Evolutionary conservation across 495 filamentous ascomycete genomes (phyloP).

Genomic region (Evernia prunastri): DNA sequence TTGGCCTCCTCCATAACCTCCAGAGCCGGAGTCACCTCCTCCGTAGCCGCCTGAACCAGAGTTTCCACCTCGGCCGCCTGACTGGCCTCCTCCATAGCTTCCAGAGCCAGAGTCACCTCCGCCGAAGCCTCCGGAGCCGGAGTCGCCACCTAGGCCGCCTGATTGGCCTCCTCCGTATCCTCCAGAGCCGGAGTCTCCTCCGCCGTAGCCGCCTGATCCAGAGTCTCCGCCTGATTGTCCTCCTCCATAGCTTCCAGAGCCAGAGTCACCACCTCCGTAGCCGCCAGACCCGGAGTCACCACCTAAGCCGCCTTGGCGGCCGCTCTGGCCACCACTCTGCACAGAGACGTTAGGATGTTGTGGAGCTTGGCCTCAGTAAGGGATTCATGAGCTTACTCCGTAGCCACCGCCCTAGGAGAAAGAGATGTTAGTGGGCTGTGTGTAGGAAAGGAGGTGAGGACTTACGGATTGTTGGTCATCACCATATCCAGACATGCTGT

Average conservation of each 20-base stretch:
- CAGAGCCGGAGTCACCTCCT: conserved; percentile 16
- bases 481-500: conserved; percentile 28
- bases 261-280: conserved; percentile 21
- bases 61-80: conserved; percentile 6
- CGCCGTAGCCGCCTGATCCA: conserved; percentile 25
- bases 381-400: conserved; percentile 16
- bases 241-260: conserved; percentile 30
- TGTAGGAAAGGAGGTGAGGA: neutral
- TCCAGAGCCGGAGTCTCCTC: conserved; percentile 22
- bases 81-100: conserved; percentile 27
- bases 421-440: neutral
- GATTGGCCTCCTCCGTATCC: neutral
- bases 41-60: conserved; percentile 20
- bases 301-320: conserved; percentile 17
- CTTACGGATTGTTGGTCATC: conserved; percentile 23
- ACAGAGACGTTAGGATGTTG: neutral
- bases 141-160: conserved; percentile 18
- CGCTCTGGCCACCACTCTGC: conserved; percentile 10
- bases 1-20: conserved; percentile 12
- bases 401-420: conserved; percentile 12
- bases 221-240: conserved; percentile 21
- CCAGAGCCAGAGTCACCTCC: conserved; percentile 23
- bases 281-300: conserved; percentile 11
- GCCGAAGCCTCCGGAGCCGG: conserved; percentile 1
- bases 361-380: neutral